Evolutionary conservation across 2,329 filamentous ascomycete genomes (phyloP), one percentile per base, ranked within the genome.

Genomic region (Colletotrichum chrysophilum): DNA sequence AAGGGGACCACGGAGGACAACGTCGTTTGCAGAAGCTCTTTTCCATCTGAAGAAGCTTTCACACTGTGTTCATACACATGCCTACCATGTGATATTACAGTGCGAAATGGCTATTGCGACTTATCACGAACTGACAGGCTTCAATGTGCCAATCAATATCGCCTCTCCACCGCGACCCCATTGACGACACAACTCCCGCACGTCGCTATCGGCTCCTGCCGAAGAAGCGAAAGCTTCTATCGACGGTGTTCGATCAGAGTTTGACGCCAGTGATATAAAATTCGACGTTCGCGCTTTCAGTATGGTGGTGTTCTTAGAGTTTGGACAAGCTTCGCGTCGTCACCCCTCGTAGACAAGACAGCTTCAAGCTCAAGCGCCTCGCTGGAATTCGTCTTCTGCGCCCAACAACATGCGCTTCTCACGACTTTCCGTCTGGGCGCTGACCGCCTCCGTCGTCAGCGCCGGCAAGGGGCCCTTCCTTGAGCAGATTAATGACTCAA

Each of bases 401-500:
- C n/a, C n/a, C 28, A 5, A 64, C 30, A 71, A 3, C 2, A 76
- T 76, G 75, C 66, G 58, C 26, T n/a, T 66, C 36, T 55, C 52
- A 8, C 32, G 62, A 18, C 34, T 76, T 13, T 74, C 66, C 5
- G 3, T 13, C 12, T 62, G 60, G 68, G 64, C 32, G n/a, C 16
- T 75, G 24, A 60, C 68, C 28, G 34, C 30, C 30, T 48, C 55
- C 5, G 24, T 65, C 34, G 73, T 48, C 21, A 66, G 65, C 21
- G 76, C 73, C 43, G 69, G 28, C 38, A 76, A 43, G 30, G 76
- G 73, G 7, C 75, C 75, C 4, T 78, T 78, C 34, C 61, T 78
- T 8, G 48, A 75, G 18, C 30, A 70, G 48, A 38, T 77, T 34
- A 58, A 71, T 13, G 66, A 73, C n/a, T 66, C 66, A 10, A 71